Evolutionary conservation across 352 stramenopile genomes (phyloP).

Genomic region (Globisporangium polare): DNA sequence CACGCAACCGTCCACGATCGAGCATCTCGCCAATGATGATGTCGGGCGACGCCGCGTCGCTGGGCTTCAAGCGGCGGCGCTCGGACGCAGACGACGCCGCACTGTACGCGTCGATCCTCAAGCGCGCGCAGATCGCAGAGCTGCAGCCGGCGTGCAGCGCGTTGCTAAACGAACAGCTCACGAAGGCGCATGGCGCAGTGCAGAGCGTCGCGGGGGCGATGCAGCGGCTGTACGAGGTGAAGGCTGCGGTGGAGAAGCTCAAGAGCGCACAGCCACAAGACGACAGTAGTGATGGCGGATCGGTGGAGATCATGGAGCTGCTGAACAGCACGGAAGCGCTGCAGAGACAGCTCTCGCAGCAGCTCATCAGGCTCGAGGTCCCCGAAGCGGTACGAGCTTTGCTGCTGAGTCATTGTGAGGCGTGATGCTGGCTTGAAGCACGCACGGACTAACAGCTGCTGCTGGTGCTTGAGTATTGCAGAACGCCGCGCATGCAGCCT

Average conservation of each 20-base stretch:
- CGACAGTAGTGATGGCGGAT: not conserved
- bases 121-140: not conserved
- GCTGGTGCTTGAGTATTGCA: not conserved
- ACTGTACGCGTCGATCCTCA: constrained; percentile 1
- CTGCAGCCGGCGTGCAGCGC: not conserved
- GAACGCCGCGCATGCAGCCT: not conserved
- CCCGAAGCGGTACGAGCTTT: not conserved
- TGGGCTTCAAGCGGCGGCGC: not conserved
- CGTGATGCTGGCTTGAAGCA: not conserved
- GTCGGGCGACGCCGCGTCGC: not conserved
- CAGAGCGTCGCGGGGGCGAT: not conserved
- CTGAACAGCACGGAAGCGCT: not conserved
- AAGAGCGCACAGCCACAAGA: not conserved
- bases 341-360: not conserved
- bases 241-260: not conserved
- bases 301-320: not conserved
- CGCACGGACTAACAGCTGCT: not conserved
- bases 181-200: not conserved
- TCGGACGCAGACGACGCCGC: not conserved
- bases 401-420: not conserved
- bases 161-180: not conserved
- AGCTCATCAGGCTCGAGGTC: not conserved
- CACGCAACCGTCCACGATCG: no score
- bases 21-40: no score
- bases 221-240: not conserved